phyloP scores from a whole-genome alignment of 768 basidiomycete species.

The Auricularia cornea region DNA sequence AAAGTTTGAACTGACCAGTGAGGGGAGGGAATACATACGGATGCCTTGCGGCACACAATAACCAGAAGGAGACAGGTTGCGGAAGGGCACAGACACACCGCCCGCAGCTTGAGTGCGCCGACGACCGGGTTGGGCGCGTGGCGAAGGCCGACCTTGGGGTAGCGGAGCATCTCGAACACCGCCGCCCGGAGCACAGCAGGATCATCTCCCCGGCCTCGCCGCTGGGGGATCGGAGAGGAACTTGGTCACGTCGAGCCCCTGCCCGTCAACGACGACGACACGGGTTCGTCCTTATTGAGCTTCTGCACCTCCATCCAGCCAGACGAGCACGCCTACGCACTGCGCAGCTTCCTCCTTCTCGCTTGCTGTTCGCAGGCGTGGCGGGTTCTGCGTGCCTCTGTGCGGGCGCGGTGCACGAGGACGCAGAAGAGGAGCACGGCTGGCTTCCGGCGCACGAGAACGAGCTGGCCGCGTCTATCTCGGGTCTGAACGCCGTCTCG shows the following conservation, averaged over 20 bases:
- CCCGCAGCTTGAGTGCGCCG: too few relatives aligned
- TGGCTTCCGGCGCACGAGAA: constrained; percentile 35
- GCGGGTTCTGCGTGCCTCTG: constrained; percentile 29
- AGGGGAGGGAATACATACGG: too few relatives aligned
- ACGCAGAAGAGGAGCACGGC: constrained; percentile 11
- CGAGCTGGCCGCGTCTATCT: constrained; percentile 32
- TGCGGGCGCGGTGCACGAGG: constrained; percentile 15
- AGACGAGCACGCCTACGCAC: constrained; percentile 25
- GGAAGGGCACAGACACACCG: too few relatives aligned
- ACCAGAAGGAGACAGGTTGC: too few relatives aligned
- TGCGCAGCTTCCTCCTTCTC: constrained; percentile 21
- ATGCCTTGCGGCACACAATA: too few relatives aligned
- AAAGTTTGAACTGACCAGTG: too few relatives aligned
- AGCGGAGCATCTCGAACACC: too few relatives aligned
- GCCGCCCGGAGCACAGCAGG: too few relatives aligned
- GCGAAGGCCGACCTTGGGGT: too few relatives aligned
- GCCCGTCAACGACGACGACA: constrained; percentile 91
- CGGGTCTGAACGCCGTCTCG: constrained; percentile 36
- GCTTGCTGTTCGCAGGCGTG: constrained; percentile 25
- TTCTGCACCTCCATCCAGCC: constrained; percentile 68
- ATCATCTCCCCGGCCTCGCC: too few relatives aligned
- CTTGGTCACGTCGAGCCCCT: constrained; percentile 77
- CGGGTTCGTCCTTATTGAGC: constrained; percentile 92
- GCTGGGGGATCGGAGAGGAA: too few relatives aligned
- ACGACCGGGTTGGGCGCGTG: too few relatives aligned